Evolutionary conservation across 2,329 filamentous ascomycete species (phyloP).

Genomic region (Fusarium sp.): DNA sequence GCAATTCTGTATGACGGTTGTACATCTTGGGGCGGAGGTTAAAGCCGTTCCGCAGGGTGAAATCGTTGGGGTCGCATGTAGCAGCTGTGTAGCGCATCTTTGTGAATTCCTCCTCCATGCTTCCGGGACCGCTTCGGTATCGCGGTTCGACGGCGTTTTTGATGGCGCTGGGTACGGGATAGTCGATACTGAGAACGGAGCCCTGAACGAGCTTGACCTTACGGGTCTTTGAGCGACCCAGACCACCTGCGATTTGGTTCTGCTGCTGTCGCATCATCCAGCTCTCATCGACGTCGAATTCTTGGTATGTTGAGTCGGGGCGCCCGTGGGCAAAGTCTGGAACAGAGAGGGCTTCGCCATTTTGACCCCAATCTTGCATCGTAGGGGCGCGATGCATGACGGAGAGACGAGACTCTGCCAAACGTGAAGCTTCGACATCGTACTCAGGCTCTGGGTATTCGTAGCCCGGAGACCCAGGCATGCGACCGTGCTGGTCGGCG

Average conservation of each 20-base stretch:
- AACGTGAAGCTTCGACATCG: constrained; percentile 29
- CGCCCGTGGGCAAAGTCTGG: constrained; percentile 31
- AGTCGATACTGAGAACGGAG: constrained; percentile 41
- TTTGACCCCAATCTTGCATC: constrained; percentile 26
- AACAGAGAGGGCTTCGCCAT: constrained; percentile 20
- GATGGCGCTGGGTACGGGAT: constrained; percentile 40
- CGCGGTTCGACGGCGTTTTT: constrained; percentile 39
- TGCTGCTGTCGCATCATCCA: constrained; percentile 40
- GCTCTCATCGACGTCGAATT: constrained; percentile 36
- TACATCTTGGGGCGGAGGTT: constrained; percentile 41
- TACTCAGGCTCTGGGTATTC: constrained; percentile 29
- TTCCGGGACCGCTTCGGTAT: constrained; percentile 32
- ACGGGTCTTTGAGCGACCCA: constrained; percentile 36
- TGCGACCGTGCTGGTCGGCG: constrained; percentile 7
- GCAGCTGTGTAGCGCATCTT: constrained; percentile 43
- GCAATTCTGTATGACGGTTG: constrained; percentile 39
- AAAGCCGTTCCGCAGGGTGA: constrained; percentile 39
- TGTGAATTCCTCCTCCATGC: constrained; percentile 36
- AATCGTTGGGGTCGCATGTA: constrained; percentile 41
- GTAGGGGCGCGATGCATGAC: constrained; percentile 27
- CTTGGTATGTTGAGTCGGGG: constrained; percentile 34
- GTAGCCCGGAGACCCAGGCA: constrained; percentile 15
- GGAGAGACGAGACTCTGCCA: constrained; percentile 27
- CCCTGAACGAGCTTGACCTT: constrained; percentile 41
- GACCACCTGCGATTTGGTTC: constrained; percentile 17